A percentile compares a stretch with the other conserved stretches of the same genome.
phyloP scores from a whole-genome alignment of 2,329 filamentous ascomycete species.

The Hymenoscyphus repandus region DNA sequence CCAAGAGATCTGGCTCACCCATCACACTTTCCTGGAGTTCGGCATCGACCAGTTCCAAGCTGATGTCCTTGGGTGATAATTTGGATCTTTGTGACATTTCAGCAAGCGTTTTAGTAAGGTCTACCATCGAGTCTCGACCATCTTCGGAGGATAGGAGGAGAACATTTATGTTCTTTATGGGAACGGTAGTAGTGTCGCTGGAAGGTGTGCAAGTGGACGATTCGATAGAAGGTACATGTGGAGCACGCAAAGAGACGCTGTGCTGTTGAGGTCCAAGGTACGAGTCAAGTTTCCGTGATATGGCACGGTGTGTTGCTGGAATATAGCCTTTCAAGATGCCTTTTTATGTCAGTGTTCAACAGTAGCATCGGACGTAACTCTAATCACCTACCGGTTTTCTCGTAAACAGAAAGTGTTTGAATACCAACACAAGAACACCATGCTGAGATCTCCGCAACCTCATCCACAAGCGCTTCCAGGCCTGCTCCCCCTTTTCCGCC shows the following conservation, averaged over 20 bases:
- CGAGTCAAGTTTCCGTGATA: constrained; percentile 72
- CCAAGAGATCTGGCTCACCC: constrained; percentile 81
- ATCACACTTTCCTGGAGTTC: constrained; percentile 78
- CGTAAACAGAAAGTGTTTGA: constrained; percentile 82
- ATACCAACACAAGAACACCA: constrained; percentile 93
- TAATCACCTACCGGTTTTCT: constrained; percentile 75
- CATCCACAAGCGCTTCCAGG: constrained; percentile 78
- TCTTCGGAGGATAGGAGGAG: constrained; percentile 84
- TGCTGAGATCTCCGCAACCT: constrained; percentile 84
- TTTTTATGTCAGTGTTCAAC: constrained; percentile 33
- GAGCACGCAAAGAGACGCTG: constrained; percentile 65
- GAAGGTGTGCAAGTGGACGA: constrained; percentile 41
- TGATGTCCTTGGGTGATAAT: constrained; percentile 76
- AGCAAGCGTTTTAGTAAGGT: constrained; percentile 87
- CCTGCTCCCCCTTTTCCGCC: constrained; percentile 66
- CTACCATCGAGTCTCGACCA: constrained; percentile 87
- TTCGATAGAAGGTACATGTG: constrained; percentile 58
- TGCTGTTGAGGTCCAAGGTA: constrained; percentile 81
- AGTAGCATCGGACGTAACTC: neutral
- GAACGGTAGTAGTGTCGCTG: constrained; percentile 34
- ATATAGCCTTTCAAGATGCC: constrained; percentile 87
- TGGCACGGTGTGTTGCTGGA: constrained; percentile 73
- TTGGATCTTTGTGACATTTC: constrained; percentile 93
- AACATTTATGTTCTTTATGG: constrained; percentile 47
- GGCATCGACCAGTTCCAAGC: constrained; percentile 77